Percentiles rank a stretch among this genome's conserved stretches.
phyloP scores from a whole-genome alignment of 495 filamentous ascomycete species.

The Xylaria scruposa region DNA sequence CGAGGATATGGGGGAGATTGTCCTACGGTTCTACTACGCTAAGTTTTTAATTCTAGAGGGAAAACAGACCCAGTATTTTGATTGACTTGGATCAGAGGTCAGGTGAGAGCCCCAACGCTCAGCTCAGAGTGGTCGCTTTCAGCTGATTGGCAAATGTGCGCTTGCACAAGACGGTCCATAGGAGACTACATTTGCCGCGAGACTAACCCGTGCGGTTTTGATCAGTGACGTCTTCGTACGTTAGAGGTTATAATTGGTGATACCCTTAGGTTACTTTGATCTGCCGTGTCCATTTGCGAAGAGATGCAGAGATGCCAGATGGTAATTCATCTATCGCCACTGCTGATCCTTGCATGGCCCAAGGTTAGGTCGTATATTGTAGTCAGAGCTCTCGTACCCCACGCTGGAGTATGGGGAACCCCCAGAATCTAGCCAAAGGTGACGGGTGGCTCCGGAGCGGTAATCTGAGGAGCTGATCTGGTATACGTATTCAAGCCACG shows the following conservation, averaged over 20 bases:
- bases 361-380: background rate
- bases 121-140: slow-evolving; percentile 13
- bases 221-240: slow-evolving; percentile 13
- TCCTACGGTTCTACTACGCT: background rate
- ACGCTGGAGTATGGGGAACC: slow-evolving; percentile 14
- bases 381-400: slow-evolving; percentile 6
- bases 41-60: background rate
- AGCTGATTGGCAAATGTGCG: slow-evolving; percentile 3
- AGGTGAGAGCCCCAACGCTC: slow-evolving; percentile 6
- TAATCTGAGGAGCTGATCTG: background rate
- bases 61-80: background rate
- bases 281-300: slow-evolving; percentile 1
- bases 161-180: background rate
- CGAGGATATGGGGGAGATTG: background rate
- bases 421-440: slow-evolving; percentile 1
- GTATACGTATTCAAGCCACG: background rate
- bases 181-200: background rate
- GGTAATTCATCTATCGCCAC: slow-evolving; percentile 8
- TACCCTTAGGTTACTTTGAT: background rate
- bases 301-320: background rate
- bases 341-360: background rate
- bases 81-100: slow-evolving; percentile 8
- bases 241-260: background rate
- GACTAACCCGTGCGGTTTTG: background rate
- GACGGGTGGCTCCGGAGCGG: slow-evolving; percentile 6